These are phyloP conservation scores for Coemansia biformis DNA, from an alignment of 192 early-diverging fungal genomes.

Conservation along the genomic window DNA sequence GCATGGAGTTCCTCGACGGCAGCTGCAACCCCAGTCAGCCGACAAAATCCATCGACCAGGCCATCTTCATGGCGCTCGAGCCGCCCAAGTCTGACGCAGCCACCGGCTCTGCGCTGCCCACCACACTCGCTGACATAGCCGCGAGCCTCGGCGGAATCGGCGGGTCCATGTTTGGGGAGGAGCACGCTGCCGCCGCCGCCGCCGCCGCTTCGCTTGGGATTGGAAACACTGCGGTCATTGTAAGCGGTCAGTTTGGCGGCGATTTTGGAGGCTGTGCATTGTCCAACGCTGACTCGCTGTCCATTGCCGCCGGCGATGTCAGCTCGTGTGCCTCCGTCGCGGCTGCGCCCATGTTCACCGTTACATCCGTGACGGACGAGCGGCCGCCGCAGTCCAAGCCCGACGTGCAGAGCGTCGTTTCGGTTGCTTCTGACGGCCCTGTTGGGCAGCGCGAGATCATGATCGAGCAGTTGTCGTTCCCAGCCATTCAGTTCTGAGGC, in stretches of 20 bases:
- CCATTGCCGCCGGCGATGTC: not conserved
- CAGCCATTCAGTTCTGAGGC: constrained; percentile 10
- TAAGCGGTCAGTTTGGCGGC: not conserved
- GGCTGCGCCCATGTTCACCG: not conserved
- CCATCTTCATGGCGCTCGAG: constrained; percentile 3
- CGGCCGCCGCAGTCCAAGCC: not conserved
- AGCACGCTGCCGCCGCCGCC: too few species aligned
- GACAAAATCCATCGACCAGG: not conserved
- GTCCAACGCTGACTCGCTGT: not conserved
- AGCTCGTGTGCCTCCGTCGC: not conserved
- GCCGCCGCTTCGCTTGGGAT: not conserved
- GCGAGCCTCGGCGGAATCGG: not conserved
- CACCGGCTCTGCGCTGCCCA: not conserved
- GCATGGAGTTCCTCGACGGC: constrained; percentile 10
- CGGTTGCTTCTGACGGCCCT: constrained; percentile 25
- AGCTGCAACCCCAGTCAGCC: not conserved
- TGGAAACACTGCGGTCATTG: too few species aligned
- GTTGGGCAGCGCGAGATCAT: constrained; percentile 39
- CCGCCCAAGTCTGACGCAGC: not conserved
- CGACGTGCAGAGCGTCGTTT: constrained; percentile 9
- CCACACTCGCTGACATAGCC: not conserved
- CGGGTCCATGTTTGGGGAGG: not conserved
- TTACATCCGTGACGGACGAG: not conserved
- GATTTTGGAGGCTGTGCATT: not conserved
- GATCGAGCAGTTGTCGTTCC: constrained; percentile 32